Base-by-base conservation (phyloP, 1,284 basidiomycete genomes). In the Ganoderma meredithae region DNA sequence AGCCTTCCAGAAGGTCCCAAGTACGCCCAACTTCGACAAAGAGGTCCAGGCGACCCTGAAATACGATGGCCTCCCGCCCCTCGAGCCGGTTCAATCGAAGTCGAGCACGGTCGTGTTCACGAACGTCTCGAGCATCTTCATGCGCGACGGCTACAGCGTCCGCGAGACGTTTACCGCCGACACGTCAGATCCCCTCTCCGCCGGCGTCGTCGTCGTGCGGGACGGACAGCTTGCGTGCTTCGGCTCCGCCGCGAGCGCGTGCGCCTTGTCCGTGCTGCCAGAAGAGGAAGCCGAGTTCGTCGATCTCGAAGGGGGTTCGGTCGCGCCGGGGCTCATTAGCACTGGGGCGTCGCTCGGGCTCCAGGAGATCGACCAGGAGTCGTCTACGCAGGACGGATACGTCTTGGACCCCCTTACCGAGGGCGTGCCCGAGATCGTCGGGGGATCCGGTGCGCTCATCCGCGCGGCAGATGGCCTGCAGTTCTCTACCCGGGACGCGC, bases 1-100 rank as follows among this genome's bases (percentile, higher is more conserved):
- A 7, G 60, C 76, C 1, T 81, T 83, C 67, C 90, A 91, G 74
- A 73, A 79, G 0, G 76, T 78, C 0, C 92, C 91, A 0, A 71
- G 79, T 12, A 86, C 86, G 1, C 91, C 91, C 3, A 80, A 88
- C 71, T 93, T 89, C 65, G 84, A 86, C 69, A 79, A 82, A 63
- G 88, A 92, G 73, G 82, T 82, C 2, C 74, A 80, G 59, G 83
- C 82, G 17, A 83, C 90, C 3, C 73, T 92, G n/a, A 77, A 87
- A 75, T 86, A 86, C 69, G 86, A 92, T 59, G 91, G 91, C 3
- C 82, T 93, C 1, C 91, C 90, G 25, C 90, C 91, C 15, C 79
- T 93, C 41, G 77, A 76, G 22, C 77, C 85, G 0, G 78, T 73
- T 53, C 80, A 77, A 36, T 73, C 79, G 36, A 78, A 75, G 47